Conservation (phyloP, 352 stramenopile genomes). For the Thalassiosira ordinaria region DNA sequence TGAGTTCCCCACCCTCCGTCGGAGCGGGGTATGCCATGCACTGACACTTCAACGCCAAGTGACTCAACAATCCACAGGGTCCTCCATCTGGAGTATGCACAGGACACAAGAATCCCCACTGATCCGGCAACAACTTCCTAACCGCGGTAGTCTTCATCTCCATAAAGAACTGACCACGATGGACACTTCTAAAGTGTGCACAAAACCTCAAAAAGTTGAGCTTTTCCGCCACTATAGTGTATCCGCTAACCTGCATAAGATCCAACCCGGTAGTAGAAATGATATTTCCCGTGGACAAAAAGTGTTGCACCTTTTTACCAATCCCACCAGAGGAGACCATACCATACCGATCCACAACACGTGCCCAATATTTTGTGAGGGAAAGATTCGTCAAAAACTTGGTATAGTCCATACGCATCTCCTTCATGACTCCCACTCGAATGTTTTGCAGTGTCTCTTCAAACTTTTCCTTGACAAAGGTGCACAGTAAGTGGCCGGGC, state of each 20-base stretch:
- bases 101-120: conserved; percentile 99
- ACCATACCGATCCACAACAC: conserved; percentile 75
- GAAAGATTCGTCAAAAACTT: conserved; percentile 75
- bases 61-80: conserved; percentile 98
- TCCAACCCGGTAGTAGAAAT: conserved; percentile 96
- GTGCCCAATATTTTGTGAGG: conserved; percentile 88
- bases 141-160: conserved; percentile 99
- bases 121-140: conserved; percentile 97
- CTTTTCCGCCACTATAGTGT: conserved; percentile 99
- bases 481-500: conserved; percentile 92
- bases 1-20: conserved; percentile 34
- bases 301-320: conserved; percentile 97
- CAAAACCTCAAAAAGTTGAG: conserved; percentile 99
- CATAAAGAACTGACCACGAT: conserved; percentile 98
- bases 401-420: conserved; percentile 81
- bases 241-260: conserved; percentile 95
- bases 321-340: conserved; percentile 86
- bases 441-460: conserved; percentile 91
- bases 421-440: conserved; percentile 76
- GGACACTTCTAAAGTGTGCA: conserved; percentile 98
- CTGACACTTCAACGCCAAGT: conserved; percentile 92
- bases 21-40: conserved; percentile 66
- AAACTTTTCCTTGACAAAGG: conserved; percentile 99
- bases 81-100: conserved; percentile 99
- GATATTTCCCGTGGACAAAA: conserved; percentile 99